Evolutionary conservation across 2,329 filamentous ascomycete species (phyloP).

Genomic region (Fusarium siculi): DNA sequence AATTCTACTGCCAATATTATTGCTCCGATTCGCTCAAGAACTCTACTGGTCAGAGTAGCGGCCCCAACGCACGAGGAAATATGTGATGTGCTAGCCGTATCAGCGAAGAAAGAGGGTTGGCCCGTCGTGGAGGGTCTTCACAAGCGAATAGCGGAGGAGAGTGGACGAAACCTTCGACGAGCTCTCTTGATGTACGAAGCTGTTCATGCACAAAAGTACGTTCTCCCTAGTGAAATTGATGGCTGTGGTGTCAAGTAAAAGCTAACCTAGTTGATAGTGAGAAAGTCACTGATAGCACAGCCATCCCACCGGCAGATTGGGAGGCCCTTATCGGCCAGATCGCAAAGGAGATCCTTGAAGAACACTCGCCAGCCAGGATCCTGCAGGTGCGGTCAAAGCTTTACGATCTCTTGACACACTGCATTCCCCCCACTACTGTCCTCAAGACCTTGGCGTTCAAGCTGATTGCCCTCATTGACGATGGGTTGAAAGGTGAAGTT

Average conservation of each 20-base stretch:
- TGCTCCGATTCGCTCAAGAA: constrained; percentile 94
- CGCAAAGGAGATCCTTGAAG: constrained; percentile 91
- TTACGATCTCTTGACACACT: constrained; percentile 97
- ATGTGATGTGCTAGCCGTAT: constrained; percentile 75
- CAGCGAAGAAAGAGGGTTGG: constrained; percentile 85
- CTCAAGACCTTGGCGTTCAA: constrained; percentile 96
- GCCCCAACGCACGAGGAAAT: constrained; percentile 90
- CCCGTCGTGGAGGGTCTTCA: constrained; percentile 80
- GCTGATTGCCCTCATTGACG: constrained; percentile 86
- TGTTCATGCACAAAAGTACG: constrained; percentile 95
- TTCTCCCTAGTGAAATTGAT: not conserved
- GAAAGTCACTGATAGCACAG: constrained; percentile 85
- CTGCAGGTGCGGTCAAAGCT: constrained; percentile 89
- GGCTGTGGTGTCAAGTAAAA: not conserved
- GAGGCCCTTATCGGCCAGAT: constrained; percentile 90
- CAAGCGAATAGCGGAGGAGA: constrained; percentile 86
- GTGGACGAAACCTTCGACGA: constrained; percentile 87
- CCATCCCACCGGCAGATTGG: constrained; percentile 96
- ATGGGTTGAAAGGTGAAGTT: constrained; percentile 88
- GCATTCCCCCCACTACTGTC: constrained; percentile 93
- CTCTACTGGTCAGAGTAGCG: constrained; percentile 88
- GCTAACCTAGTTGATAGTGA: constrained; percentile 69
- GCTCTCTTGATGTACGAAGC: constrained; percentile 97
- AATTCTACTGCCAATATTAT: constrained; percentile 99
- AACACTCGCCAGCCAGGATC: constrained; percentile 90